Evolutionary conservation across 2,329 filamentous ascomycete species (phyloP).

Genomic region (Plectosphaerella sp.): DNA sequence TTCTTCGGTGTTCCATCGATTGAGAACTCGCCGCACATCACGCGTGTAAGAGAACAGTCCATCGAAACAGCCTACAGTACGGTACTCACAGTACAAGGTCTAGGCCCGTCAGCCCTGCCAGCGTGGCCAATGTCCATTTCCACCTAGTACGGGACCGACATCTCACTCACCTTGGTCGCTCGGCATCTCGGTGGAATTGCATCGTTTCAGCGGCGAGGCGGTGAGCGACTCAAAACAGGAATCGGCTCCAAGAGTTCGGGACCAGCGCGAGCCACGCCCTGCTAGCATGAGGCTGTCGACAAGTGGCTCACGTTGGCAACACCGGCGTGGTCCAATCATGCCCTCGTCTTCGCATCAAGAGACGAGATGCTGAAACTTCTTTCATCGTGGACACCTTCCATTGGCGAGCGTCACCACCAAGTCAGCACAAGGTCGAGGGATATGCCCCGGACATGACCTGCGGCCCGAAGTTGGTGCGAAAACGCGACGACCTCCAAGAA

Average conservation of each 20-base stretch:
- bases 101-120: too few relatives aligned
- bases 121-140: neutral
- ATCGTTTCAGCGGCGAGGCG: constrained; percentile 4
- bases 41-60: too few relatives aligned
- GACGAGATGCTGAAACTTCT: constrained; percentile 8
- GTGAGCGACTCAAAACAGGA: constrained; percentile 11
- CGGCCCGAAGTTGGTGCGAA: neutral
- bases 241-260: neutral
- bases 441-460: neutral
- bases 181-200: neutral
- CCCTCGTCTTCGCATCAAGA: neutral
- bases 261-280: too few relatives aligned
- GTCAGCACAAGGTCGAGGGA: too few relatives aligned
- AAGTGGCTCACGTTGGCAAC: too few relatives aligned
- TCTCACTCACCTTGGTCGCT: neutral
- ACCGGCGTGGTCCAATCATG: constrained; percentile 5
- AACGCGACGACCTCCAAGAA: too few relatives aligned
- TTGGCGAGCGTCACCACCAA: constrained; percentile 1
- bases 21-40: too few relatives aligned
- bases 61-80: too few relatives aligned
- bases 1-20: too few relatives aligned
- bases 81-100: too few relatives aligned
- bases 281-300: too few relatives aligned
- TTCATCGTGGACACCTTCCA: constrained; percentile 8
- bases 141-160: neutral